Base-by-base conservation (phyloP, 2,329 filamentous ascomycete species). In the Beauveria sp. region DNA sequence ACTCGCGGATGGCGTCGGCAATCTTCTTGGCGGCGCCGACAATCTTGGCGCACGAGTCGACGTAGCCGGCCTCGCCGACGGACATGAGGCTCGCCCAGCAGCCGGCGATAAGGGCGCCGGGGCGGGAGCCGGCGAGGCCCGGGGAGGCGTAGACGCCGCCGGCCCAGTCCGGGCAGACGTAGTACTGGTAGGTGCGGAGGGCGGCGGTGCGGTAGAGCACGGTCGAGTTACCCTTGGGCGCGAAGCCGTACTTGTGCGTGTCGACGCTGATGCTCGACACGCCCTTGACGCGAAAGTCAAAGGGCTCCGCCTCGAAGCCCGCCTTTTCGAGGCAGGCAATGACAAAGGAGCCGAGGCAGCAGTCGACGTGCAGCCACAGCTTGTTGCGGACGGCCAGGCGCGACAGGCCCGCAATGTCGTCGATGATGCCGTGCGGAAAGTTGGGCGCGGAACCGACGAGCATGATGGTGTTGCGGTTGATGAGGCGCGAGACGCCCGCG, bases 231-330 rank as follows among this genome's bases (percentile, higher is more conserved):
- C 95, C 95, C 79, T 99, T 99, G 58, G 95, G 95, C 1, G 95
- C 95, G 72, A 99, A 99, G 43, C 95, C 95, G 73, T 99, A 99
- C 75, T 99, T 99, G 83, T 99, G 95, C 3, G 95, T 99, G 73
- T 99, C 95, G 74, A 93, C 96, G 67, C 87, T 92, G 74, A 99
- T 98, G 74, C 89, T 93, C 3, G 93, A 97, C 43, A 99, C 95
- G 68, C 95, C 95, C 67, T 90, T 91, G 63, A 96, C 86, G 61
- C 90, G 86, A 84, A 99, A 99, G 74, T 99, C 95, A 71, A 98
- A 98, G 5, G 86, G 86, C 67, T 89, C 86, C 24, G 89, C 84
- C 65, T 96, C 91, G 74, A 96, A 98, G 50, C 95, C 95, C n/a
- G 95, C 92, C 71, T 90, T 90, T 65, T 92, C 87, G 49, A 99